phyloP scores from a whole-genome alignment of 768 basidiomycete species.

The Lactifluus hygrophoroides region DNA sequence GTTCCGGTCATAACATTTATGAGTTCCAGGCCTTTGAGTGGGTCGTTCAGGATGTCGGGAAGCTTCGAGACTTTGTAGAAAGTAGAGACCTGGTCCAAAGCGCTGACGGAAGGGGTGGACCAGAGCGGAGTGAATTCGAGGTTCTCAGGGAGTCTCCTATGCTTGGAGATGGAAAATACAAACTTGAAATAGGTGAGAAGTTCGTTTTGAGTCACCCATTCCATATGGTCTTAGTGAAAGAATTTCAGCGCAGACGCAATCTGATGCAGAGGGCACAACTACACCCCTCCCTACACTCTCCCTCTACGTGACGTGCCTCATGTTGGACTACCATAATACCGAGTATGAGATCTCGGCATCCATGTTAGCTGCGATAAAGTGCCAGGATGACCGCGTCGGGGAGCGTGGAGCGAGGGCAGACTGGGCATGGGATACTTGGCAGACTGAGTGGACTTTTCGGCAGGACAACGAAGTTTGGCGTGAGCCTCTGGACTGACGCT shows the following conservation, averaged over 20 bases:
- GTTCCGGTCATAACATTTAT: background rate
- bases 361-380: conserved; percentile 68
- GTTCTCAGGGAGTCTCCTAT: conserved; percentile 56
- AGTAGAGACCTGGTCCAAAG: conserved; percentile 19
- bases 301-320: conserved; percentile 57
- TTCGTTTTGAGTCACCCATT: background rate
- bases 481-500: conserved; percentile 26
- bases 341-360: conserved; percentile 54
- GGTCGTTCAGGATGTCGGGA: conserved; percentile 49
- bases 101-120: conserved; percentile 25
- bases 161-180: conserved; percentile 61
- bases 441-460: conserved; percentile 62
- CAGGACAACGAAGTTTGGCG: conserved; percentile 69
- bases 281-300: conserved; percentile 39
- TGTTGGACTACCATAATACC: conserved; percentile 50
- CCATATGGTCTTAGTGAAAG: background rate
- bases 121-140: conserved; percentile 43
- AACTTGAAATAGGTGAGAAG: conserved; percentile 56
- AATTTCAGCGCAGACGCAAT: conserved; percentile 2
- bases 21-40: conserved; percentile 59
- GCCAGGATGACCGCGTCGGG: conserved; percentile 49
- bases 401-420: conserved; percentile 56
- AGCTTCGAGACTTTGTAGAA: conserved; percentile 52
- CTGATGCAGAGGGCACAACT: conserved; percentile 4
- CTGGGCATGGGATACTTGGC: conserved; percentile 70